A percentile compares a stretch with the other conserved stretches of the same genome.
phyloP scores from a whole-genome alignment of 2,329 filamentous ascomycete genomes.

The Tolypocladium sp. region DNA sequence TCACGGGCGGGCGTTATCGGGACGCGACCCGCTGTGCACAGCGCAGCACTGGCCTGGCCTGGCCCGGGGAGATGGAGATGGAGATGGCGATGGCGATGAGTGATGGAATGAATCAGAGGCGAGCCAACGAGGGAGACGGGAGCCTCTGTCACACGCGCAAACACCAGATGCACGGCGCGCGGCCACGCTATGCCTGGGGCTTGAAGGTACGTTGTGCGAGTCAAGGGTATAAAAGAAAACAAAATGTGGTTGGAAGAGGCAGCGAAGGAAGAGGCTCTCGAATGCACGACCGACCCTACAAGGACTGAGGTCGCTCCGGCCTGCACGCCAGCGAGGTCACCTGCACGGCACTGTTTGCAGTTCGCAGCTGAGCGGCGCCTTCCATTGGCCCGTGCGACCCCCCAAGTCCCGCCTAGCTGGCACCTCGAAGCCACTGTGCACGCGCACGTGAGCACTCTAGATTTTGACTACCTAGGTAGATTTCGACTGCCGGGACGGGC shows the following conservation, averaged over 20 bases:
- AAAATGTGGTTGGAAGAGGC: not conserved
- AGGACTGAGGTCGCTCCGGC: not conserved
- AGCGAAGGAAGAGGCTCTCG: not conserved
- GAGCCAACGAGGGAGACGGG: not conserved
- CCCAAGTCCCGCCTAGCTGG: slow-evolving; percentile 6
- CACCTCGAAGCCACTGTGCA: slow-evolving; percentile 3
- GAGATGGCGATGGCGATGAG: not conserved
- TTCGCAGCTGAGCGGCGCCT: slow-evolving; percentile 1
- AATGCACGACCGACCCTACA: not conserved
- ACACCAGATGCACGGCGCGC: not conserved
- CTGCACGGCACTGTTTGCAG: slow-evolving; percentile 12
- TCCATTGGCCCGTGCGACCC: slow-evolving; percentile 6
- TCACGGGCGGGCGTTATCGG: slow-evolving; percentile 1
- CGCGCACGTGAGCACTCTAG: slow-evolving; percentile 7
- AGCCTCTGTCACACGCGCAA: not conserved
- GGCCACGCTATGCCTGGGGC: not conserved
- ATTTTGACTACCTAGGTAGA: not conserved
- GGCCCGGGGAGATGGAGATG: not conserved
- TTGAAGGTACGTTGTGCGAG: not conserved
- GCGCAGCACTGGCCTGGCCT: not conserved
- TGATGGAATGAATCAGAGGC: not conserved
- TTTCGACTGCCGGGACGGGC: not conserved
- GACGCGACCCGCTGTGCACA: not conserved
- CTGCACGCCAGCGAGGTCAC: slow-evolving; percentile 10
- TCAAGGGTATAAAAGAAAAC: not conserved